Evolutionary conservation across 2,329 filamentous ascomycete species (phyloP), one percentile per base, ranked within the genome.

Genomic region (Chaetoscypha palmicola): DNA sequence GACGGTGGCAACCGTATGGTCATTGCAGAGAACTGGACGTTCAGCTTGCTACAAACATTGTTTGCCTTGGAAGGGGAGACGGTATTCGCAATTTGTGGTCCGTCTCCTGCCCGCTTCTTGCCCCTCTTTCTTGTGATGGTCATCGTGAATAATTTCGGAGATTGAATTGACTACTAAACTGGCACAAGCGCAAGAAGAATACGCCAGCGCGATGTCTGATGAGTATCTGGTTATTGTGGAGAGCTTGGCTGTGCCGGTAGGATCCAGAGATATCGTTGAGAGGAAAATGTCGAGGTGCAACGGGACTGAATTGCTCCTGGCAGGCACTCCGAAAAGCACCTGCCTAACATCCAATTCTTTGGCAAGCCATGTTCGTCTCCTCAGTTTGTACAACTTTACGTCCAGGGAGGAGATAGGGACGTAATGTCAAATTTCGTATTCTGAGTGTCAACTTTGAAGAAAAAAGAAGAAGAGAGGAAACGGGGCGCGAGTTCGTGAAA

Each of bases 371-470:
- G 60, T 66, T 60, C 45, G 53, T 74, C 71, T 74, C 64, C 68
- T 70, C 69, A 68, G 66, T 60, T 68, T 45, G 46, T 59, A 60
- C 78, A 82, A 78, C 77, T 69, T 71, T 63, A 64, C 68, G 70
- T 68, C 68, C 72, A 74, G 68, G 58, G 59, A 61, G 58, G 51
- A 44, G 42, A 52, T 16, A 34, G 64, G 69, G 64, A 62, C 69
- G 70, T 61, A 63, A 67, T 68, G 75, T 75, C 76, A 79, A 79
- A 78, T 77, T 76, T 71, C 64, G 35, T 64, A 62, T 64, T 66
- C 68, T 47, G 72, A 72, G 61, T 62, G 61, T 69, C 66, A 77
- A 77, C 72, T 77, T 79, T 76, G 62, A 52, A 64, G 58, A 60
- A 60, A 55, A 56, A 60, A 64, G 61, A 57, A 60, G 56, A 57